phyloP scores from a whole-genome alignment of 768 basidiomycete genomes.

The Psilocybe cyanescens region DNA sequence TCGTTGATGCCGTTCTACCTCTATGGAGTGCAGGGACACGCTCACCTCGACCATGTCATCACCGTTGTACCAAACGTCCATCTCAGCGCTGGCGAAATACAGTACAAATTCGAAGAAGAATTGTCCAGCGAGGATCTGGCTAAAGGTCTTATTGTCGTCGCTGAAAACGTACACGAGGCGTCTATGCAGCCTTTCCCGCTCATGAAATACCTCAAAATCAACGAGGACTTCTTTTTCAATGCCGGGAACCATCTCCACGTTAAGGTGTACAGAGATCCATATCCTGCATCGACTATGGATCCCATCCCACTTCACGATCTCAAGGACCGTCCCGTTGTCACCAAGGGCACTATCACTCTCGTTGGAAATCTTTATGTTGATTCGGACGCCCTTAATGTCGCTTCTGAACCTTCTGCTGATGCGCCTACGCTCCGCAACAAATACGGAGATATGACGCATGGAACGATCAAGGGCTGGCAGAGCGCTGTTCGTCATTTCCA shows the following conservation, averaged over 20 bases:
- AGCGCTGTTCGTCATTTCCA: conserved; percentile 1
- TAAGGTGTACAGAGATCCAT: conserved; percentile 4
- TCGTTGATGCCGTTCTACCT: conserved; percentile 42
- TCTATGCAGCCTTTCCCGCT: conserved; percentile 14
- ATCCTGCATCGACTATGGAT: background rate
- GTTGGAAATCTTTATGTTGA: conserved; percentile 9
- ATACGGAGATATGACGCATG: background rate
- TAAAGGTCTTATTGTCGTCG: conserved; percentile 6
- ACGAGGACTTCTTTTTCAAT: conserved; percentile 9
- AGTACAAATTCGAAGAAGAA: conserved; percentile 4
- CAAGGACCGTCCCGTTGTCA: conserved; percentile 1
- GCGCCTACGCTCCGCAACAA: background rate
- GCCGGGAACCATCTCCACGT: background rate
- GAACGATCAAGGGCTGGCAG: background rate
- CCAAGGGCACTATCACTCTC: conserved; percentile 13
- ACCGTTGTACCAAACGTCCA: conserved; percentile 30
- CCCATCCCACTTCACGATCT: background rate
- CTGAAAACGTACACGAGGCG: conserved; percentile 5
- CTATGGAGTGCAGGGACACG: conserved; percentile 32
- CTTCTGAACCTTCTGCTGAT: conserved; percentile 5
- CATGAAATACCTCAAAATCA: conserved; percentile 8
- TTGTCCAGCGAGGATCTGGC: background rate
- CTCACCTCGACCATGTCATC: conserved; percentile 38
- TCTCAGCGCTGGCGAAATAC: conserved; percentile 23
- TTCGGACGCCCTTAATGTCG: conserved; percentile 2